These are phyloP conservation scores for Carex myosuroides DNA, from an alignment of 176 grass and related monocot genomes.

Conservation along the genomic window DNA sequence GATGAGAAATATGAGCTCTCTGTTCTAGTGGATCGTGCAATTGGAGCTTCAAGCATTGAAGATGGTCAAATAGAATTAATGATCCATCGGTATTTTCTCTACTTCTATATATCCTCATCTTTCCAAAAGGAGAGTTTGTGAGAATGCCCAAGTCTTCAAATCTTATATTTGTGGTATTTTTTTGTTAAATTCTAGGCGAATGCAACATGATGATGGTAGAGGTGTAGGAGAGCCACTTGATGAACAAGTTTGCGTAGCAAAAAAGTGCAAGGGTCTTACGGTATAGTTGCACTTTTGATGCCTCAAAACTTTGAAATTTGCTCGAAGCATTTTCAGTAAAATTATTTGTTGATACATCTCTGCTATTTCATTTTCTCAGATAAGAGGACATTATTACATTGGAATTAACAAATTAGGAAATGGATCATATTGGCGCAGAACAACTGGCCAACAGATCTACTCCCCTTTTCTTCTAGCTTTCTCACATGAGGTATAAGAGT, in stretches of 20 bases:
- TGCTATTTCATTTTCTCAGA: constrained; percentile 29
- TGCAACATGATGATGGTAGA: constrained; percentile 52
- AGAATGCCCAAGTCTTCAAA: not conserved
- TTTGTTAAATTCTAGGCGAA: constrained; percentile 39
- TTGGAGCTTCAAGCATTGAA: constrained; percentile 86
- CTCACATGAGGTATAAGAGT: constrained; percentile 48
- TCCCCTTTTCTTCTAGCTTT: constrained; percentile 91
- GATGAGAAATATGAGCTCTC: constrained; percentile 82
- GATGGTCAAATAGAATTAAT: constrained; percentile 92
- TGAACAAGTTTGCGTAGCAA: constrained; percentile 62
- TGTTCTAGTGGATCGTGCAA: constrained; percentile 75
- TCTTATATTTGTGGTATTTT: not conserved
- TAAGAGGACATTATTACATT: constrained; percentile 67
- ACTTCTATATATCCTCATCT: not conserved
- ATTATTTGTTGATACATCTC: not conserved
- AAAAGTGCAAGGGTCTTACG: constrained; percentile 51
- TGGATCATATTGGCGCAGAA: constrained; percentile 74
- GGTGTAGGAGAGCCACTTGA: constrained; percentile 66
- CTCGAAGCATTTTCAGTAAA: not conserved
- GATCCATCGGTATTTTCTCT: constrained; percentile 60
- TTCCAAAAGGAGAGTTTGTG: not conserved
- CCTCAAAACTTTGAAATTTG: not conserved
- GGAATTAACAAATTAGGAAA: constrained; percentile 57
- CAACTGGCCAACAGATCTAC: constrained; percentile 72
- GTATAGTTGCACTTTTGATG: constrained; percentile 33